phyloP scores from a whole-genome alignment of 768 basidiomycete genomes.

The Suillus fuscotomentosus region DNA sequence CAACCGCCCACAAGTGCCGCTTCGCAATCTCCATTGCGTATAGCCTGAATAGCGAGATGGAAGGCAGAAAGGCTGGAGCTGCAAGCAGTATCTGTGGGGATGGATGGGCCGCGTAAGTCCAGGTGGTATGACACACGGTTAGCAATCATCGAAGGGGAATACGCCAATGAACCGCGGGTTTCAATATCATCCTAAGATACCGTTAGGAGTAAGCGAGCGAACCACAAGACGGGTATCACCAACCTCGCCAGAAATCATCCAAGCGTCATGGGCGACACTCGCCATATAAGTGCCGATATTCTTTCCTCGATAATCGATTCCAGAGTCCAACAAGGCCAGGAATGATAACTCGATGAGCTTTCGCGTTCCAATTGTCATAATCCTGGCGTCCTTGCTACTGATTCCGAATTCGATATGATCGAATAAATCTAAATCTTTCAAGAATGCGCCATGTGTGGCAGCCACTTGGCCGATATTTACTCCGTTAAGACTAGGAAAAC shows the following conservation, averaged over 20 bases:
- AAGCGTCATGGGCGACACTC: slow-evolving; percentile 12
- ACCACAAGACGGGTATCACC: not conserved
- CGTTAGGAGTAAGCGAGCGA: not conserved
- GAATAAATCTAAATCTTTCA: no score
- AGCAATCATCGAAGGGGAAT: slow-evolving; percentile 35
- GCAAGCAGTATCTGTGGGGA: slow-evolving; percentile 50
- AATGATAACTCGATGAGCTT: no score
- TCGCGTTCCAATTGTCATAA: no score
- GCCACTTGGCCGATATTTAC: not conserved
- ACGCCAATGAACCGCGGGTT: slow-evolving; percentile 33
- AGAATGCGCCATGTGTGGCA: no score
- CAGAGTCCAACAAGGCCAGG: not conserved
- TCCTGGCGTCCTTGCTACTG: not conserved
- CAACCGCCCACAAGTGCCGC: slow-evolving; percentile 42
- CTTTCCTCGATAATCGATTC: not conserved
- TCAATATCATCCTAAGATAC: slow-evolving; percentile 28
- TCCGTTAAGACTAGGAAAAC: not conserved
- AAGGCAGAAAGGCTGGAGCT: slow-evolving; percentile 47
- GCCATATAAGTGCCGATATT: not conserved
- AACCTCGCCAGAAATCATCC: slow-evolving; percentile 27
- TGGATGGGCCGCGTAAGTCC: slow-evolving; percentile 45
- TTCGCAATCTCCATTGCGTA: slow-evolving; percentile 34
- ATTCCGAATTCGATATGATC: not conserved
- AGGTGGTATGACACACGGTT: slow-evolving; percentile 35
- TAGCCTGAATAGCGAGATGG: slow-evolving; percentile 47